These are phyloP conservation scores for Ustilago crameri DNA, from an alignment of 1,284 basidiomycete species.

Conservation along the genomic window DNA sequence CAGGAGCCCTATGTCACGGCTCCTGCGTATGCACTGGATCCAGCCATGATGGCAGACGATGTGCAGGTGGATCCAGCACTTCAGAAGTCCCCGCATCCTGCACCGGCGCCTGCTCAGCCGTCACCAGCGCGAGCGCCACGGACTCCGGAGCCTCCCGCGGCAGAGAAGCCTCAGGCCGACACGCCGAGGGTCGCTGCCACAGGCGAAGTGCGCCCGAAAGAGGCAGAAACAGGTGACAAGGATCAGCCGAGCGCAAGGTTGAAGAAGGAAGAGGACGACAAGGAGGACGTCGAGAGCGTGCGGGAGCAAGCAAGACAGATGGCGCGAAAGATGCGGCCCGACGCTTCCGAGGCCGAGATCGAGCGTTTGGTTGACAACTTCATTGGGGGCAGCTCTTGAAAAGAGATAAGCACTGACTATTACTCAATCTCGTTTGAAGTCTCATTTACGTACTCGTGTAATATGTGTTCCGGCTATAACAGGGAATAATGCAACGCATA, in stretches of 20 bases:
- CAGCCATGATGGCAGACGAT: constrained; percentile 43
- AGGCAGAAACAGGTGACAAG: not conserved
- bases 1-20: constrained; percentile 1
- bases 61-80: constrained; percentile 23
- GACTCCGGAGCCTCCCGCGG: not conserved
- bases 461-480: no score
- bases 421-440: no score
- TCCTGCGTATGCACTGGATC: constrained; percentile 25
- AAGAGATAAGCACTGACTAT: not conserved
- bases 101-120: not conserved
- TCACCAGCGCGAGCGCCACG: constrained; percentile 2
- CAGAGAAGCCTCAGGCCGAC: not conserved
- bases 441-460: no score
- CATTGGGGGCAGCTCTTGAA: constrained; percentile 12
- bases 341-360: constrained; percentile 51
- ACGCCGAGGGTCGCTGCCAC: not conserved
- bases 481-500: no score
- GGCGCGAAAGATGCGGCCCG: constrained; percentile 49
- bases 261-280: constrained; percentile 21
- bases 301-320: constrained; percentile 38
- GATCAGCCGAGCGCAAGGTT: not conserved
- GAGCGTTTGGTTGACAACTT: constrained; percentile 47
- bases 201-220: not conserved
- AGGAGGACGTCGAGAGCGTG: constrained; percentile 26
- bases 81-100: constrained; percentile 6